A percentile compares a stretch with the other conserved stretches of the same genome.
phyloP scores from a whole-genome alignment of 208 protist genomes.

The Kentomonas sorsogonicus region DNA sequence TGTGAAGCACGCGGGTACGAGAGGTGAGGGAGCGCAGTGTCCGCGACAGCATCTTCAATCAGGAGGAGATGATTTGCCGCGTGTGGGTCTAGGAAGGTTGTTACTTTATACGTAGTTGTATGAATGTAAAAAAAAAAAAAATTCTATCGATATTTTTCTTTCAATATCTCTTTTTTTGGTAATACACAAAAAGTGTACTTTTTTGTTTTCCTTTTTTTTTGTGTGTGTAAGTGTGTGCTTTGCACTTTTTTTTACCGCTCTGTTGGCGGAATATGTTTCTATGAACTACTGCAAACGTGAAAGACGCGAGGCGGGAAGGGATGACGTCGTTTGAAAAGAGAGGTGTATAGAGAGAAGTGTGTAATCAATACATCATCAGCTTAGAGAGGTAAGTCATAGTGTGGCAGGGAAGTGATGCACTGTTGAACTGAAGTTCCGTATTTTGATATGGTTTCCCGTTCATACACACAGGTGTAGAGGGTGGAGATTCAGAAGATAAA shows the following conservation, averaged over 20 bases:
- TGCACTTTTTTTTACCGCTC: neutral
- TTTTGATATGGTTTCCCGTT: no score
- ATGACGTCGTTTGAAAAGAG: neutral
- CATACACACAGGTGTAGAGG: no score
- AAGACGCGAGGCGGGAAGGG: no score
- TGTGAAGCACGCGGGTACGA: no score
- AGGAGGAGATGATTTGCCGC: no score
- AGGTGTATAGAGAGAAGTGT: neutral
- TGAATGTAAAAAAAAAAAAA: constrained; percentile 12
- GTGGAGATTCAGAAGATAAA: no score
- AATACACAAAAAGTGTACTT: neutral
- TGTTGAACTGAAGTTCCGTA: no score
- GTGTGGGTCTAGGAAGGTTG: no score
- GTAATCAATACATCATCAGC: constrained; percentile 2
- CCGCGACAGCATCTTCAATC: no score
- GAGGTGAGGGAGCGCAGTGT: no score
- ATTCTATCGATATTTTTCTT: constrained; percentile 8
- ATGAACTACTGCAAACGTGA: no score
- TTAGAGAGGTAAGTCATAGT: neutral
- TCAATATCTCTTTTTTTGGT: neutral
- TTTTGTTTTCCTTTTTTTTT: neutral
- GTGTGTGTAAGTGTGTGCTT: neutral
- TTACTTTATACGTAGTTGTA: constrained; percentile 11
- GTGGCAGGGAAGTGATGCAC: no score
- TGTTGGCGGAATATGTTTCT: neutral